phyloP scores from a whole-genome alignment of 352 stramenopile species.

The Hyaloperonospora brassicae region DNA sequence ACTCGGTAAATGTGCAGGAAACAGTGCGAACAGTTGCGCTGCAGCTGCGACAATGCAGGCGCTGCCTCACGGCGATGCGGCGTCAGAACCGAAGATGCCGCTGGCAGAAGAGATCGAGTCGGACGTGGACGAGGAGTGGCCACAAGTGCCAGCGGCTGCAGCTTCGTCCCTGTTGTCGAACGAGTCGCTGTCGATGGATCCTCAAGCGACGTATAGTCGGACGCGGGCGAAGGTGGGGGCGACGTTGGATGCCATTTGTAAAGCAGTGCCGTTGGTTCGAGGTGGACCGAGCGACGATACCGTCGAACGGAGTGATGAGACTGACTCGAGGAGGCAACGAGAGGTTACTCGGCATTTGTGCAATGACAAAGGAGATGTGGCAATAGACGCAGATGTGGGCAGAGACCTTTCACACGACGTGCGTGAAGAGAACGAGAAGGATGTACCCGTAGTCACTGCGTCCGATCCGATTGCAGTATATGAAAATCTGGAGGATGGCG shows the following conservation, averaged over 20 bases:
- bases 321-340: slow-evolving; percentile 5
- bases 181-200: neutral
- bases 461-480: slow-evolving; percentile 10
- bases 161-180: neutral
- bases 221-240: slow-evolving; percentile 7
- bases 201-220: slow-evolving; percentile 4
- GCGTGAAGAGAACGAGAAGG: neutral
- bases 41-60: neutral
- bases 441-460: neutral
- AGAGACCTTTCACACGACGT: slow-evolving; percentile 29
- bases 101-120: slow-evolving; percentile 32
- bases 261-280: slow-evolving; percentile 6
- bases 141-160: slow-evolving; percentile 8
- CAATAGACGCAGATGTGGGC: slow-evolving; percentile 33
- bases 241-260: slow-evolving; percentile 9
- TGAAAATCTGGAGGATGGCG: slow-evolving; percentile 55
- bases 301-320: neutral
- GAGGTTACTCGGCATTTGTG: neutral
- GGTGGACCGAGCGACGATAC: neutral
- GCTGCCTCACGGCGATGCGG: neutral
- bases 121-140: slow-evolving; percentile 61
- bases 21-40: slow-evolving; percentile 1
- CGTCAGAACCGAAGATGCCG: slow-evolving; percentile 6
- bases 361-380: slow-evolving; percentile 12
- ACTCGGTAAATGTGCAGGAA: no score